Evolutionary conservation across 2,329 filamentous ascomycete species (phyloP).

Genomic region (Pestalotiopsis sp.): DNA sequence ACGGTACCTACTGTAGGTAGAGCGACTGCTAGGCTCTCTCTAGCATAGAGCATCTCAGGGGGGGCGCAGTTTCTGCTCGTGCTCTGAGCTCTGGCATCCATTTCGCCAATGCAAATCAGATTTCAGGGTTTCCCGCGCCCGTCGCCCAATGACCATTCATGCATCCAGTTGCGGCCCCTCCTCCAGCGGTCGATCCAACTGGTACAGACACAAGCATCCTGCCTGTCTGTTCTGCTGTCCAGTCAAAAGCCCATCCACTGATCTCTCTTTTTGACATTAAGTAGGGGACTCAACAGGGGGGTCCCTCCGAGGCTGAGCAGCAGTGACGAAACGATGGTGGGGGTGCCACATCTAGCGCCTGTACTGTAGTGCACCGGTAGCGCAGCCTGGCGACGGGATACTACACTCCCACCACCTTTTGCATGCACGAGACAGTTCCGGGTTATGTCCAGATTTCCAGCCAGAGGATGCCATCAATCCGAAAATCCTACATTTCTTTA

Average conservation of each 20-base stretch:
- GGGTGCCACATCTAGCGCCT: background rate
- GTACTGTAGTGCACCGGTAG: no score
- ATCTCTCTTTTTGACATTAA: background rate
- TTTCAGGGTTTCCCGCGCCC: background rate
- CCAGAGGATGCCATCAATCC: no score
- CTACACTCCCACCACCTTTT: no score
- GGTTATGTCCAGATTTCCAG: no score
- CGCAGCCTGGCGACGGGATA: no score
- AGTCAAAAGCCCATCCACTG: background rate
- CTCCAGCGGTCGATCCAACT: background rate
- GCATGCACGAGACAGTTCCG: no score
- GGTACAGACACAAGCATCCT: background rate
- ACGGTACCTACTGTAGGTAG: no score
- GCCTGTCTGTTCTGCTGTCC: background rate
- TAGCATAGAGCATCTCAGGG: background rate
- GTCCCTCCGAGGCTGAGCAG: background rate
- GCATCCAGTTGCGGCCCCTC: background rate
- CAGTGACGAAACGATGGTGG: background rate
- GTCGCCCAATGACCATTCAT: background rate
- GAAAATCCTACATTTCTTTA: no score
- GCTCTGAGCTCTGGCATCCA: background rate
- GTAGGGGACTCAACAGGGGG: background rate
- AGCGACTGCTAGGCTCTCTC: background rate
- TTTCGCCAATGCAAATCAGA: background rate
- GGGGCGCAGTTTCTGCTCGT: background rate